phyloP scores from a whole-genome alignment of 2,329 filamentous ascomycete genomes.

The Zasmidium citrigriseum region DNA sequence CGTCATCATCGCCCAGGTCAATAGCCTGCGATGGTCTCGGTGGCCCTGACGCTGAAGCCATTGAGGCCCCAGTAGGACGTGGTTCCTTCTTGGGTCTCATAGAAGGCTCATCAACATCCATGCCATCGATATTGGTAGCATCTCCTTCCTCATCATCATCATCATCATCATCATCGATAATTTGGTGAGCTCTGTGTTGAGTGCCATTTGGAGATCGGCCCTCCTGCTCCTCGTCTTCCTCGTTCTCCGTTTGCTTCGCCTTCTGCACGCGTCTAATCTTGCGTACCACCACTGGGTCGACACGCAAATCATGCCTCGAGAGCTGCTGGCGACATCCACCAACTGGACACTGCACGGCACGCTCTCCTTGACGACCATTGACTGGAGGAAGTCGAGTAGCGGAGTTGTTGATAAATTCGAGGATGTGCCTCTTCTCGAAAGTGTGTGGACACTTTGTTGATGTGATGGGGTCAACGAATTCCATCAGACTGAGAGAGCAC shows the following conservation, averaged over 20 bases:
- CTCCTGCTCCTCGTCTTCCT: constrained; percentile 42
- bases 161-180: constrained; percentile 32
- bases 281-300: constrained; percentile 59
- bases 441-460: constrained; percentile 69
- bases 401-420: constrained; percentile 50
- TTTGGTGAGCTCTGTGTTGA: constrained; percentile 25
- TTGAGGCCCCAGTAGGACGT: constrained; percentile 11
- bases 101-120: constrained; percentile 1
- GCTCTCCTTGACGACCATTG: constrained; percentile 26
- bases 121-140: constrained; percentile 9
- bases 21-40: constrained; percentile 18
- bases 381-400: background rate
- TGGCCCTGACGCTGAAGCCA: background rate
- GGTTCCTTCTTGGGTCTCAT: constrained; percentile 19
- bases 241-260: constrained; percentile 45
- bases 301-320: constrained; percentile 54
- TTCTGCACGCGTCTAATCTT: constrained; percentile 59
- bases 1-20: constrained; percentile 20
- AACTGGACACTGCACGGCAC: constrained; percentile 60
- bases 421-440: constrained; percentile 67
- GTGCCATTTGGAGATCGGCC: constrained; percentile 26
- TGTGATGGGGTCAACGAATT: constrained; percentile 67
- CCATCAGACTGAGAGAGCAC: constrained; percentile 67
- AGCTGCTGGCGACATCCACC: constrained; percentile 63
- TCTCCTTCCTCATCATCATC: constrained; percentile 22